These are phyloP conservation scores for Nakazawaea laoshanensis DNA, from an alignment of 805 yeast genomes.

Conservation along the genomic window DNA sequence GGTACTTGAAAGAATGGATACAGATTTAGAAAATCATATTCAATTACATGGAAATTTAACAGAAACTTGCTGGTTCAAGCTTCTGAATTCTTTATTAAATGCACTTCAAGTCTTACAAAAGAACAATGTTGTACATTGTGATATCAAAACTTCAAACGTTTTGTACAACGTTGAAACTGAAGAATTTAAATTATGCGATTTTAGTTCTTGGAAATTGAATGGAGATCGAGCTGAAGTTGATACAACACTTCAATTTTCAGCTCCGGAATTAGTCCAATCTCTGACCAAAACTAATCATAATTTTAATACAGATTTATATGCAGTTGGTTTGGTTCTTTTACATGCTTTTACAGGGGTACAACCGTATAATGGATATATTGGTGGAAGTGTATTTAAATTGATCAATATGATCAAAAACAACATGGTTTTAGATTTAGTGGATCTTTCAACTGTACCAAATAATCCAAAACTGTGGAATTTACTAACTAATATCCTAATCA, in stretches of 20 bases:
- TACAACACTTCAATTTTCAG: conserved; percentile 33
- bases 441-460: conserved; percentile 14
- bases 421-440: conserved; percentile 22
- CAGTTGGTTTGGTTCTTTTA: conserved; percentile 36
- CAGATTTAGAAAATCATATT: conserved; percentile 19
- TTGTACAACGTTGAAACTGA: conserved; percentile 18
- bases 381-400: conserved; percentile 21
- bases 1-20: conserved; percentile 19
- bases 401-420: conserved; percentile 24
- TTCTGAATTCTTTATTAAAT: not conserved
- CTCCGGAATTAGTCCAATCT: conserved; percentile 33
- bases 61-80: not conserved
- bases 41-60: not conserved
- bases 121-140: conserved; percentile 33
- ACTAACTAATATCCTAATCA: conserved; percentile 20
- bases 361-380: conserved; percentile 27
- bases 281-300: conserved; percentile 18
- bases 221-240: conserved; percentile 14
- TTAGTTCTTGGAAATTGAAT: conserved; percentile 27
- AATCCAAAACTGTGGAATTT: conserved; percentile 15
- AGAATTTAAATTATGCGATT: conserved; percentile 35
- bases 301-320: conserved; percentile 33
- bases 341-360: conserved; percentile 35
- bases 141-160: conserved; percentile 38
- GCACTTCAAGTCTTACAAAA: conserved; percentile 14